phyloP scores from a whole-genome alignment of 768 basidiomycete genomes.

The Polyporus arcularius region DNA sequence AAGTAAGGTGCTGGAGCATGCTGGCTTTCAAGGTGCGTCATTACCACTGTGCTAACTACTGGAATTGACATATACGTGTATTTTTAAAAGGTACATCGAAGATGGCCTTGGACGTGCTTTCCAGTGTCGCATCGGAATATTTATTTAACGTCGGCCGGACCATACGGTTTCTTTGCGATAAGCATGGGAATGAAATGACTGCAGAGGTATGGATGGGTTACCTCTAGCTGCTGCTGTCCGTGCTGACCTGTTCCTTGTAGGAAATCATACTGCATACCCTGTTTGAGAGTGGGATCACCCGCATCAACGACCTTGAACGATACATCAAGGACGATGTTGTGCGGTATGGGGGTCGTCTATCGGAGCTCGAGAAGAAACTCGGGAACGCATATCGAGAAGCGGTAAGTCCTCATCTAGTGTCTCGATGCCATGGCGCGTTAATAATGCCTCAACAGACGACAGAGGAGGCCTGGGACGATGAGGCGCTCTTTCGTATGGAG shows the following conservation, averaged over 20 bases:
- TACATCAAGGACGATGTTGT: slow-evolving; percentile 90
- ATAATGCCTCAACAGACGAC: slow-evolving; percentile 36
- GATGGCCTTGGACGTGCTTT: slow-evolving; percentile 73
- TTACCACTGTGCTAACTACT: slow-evolving; percentile 23
- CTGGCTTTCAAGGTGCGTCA: slow-evolving; percentile 81
- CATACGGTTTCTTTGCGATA: slow-evolving; percentile 79
- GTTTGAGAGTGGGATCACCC: slow-evolving; percentile 84
- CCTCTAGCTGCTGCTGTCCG: background rate
- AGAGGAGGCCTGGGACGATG: slow-evolving; percentile 56
- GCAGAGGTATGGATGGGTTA: slow-evolving; percentile 61
- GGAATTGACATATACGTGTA: background rate
- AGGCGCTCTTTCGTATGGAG: slow-evolving; percentile 55
- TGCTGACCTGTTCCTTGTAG: slow-evolving; percentile 39
- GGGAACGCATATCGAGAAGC: slow-evolving; percentile 80
- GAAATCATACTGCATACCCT: slow-evolving; percentile 92
- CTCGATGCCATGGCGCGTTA: background rate
- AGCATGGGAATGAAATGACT: slow-evolving; percentile 77
- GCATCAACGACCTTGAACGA: slow-evolving; percentile 76
- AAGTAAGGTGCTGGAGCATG: slow-evolving; percentile 81
- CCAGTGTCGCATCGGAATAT: slow-evolving; percentile 78
- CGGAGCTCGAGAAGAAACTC: slow-evolving; percentile 85
- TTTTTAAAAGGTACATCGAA: slow-evolving; percentile 63
- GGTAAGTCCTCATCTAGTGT: slow-evolving; percentile 40
- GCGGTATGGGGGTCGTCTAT: slow-evolving; percentile 73
- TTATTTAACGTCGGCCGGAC: slow-evolving; percentile 85